Evolutionary conservation across 331 rosid species (phyloP).

Genomic region (Erythrophleum ivorense): DNA sequence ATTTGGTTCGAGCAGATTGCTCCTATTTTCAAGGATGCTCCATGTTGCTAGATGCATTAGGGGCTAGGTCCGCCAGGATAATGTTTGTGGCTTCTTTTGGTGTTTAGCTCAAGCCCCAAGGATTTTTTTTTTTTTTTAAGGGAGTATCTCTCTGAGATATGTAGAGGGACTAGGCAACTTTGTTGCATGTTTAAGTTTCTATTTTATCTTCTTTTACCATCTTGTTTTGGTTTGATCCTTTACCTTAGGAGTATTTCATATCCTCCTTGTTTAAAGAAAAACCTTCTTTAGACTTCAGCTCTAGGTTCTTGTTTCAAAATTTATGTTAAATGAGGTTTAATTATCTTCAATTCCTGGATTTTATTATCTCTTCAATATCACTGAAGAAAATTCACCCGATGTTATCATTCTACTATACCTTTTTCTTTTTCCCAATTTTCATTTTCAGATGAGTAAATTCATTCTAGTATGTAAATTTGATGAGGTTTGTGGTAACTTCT

Average conservation of each 20-base stretch:
- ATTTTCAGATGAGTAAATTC: background rate
- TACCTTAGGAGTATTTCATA: background rate
- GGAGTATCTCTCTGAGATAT: background rate
- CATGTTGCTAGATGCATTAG: background rate
- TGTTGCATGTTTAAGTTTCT: slow-evolving; percentile 2
- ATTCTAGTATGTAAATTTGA: background rate
- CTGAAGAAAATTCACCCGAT: background rate
- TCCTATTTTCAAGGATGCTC: background rate
- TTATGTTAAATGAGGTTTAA: background rate
- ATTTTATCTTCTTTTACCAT: background rate
- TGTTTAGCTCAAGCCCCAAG: background rate
- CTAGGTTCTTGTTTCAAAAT: background rate
- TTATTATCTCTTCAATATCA: background rate
- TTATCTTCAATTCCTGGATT: background rate
- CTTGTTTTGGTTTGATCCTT: background rate
- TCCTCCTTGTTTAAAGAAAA: background rate
- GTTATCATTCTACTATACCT: background rate
- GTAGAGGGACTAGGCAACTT: background rate
- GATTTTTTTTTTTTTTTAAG: background rate
- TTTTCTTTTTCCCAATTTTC: background rate
- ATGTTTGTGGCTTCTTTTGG: background rate
- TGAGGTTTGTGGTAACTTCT: background rate
- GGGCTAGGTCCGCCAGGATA: background rate
- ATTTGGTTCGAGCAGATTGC: background rate
- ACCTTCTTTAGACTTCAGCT: background rate